Evolutionary conservation across 345 rosid species (phyloP), one percentile per base, ranked within the genome.

Genomic region (Adansonia digitata): DNA sequence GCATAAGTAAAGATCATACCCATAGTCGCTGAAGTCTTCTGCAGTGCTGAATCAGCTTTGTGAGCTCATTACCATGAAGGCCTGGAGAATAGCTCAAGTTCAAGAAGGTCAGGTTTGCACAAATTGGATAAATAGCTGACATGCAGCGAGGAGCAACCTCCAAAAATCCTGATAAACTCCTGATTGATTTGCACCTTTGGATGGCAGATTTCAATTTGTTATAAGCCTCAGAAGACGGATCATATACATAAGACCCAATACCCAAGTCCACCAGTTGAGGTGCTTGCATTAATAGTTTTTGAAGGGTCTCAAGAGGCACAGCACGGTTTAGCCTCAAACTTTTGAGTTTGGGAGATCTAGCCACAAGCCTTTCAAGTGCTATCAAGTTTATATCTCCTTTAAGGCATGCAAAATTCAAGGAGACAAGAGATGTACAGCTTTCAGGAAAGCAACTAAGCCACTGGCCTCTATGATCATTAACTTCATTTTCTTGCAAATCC

Each of bases 381-480:
- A 86, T 80, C 35, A 86, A 78, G 69, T 89, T 91, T 60, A 87
- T 86, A 26, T 93, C 95, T 68, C 97, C 98, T 78, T 84, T 91
- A 22, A 93, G 97, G 86, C 99, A 95, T 18, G 98, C 91, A 69
- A 95, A 89, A 80, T 95, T 93, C 74, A 95, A 85, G 46, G 94
- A 90, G 40, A 81, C 89, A 5, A 95, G 96, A 74, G 93, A 87
- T 1, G 97, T 95, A 62, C 81, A 84, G 78, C 81, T 84, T n/a
- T 95, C 99, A 7, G 93, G 94, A 73, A 95, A 93, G 86, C 91
- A 85, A 81, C 90, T 91, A 6, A 95, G 86, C 99, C 99, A 95
- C 74, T 91, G 94, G 68, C 96, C 94, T 81, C 92, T 86, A 35
- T 87, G 89, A 84, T 95, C 98, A 77, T 94, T 98, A 20, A 95